Conservation (phyloP, 148 eudicot species). For the Cornus florida region DNA sequence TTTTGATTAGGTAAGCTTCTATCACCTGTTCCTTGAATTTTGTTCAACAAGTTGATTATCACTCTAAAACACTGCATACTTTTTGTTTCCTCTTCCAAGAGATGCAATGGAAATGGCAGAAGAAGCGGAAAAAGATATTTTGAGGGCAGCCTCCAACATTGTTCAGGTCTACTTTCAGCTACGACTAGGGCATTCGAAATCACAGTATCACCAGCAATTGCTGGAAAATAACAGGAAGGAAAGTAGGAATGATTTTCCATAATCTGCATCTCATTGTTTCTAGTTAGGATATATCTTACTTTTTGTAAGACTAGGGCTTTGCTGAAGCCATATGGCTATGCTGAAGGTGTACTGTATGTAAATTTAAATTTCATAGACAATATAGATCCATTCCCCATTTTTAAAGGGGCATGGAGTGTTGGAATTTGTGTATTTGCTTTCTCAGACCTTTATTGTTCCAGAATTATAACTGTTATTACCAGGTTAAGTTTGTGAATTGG, state of each 20-base stretch:
- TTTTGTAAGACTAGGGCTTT: no score
- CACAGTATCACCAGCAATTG: background rate
- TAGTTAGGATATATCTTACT: no score
- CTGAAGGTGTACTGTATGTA: background rate
- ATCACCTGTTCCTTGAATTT: background rate
- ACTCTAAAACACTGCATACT: background rate
- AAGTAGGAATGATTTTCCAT: background rate
- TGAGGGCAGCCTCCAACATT: constrained; percentile 37
- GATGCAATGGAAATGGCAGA: constrained; percentile 73
- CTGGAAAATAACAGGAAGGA: background rate
- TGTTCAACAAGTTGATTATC: background rate
- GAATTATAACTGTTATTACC: no score
- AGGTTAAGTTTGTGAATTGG: no score
- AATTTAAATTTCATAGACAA: background rate
- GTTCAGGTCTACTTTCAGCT: constrained; percentile 64
- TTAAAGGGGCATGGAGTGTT: background rate
- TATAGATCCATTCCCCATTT: background rate
- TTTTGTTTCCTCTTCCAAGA: constrained; percentile 27
- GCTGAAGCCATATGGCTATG: no score
- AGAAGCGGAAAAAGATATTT: constrained; percentile 64
- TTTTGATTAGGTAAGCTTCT: constrained; percentile 54
- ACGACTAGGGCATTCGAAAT: constrained; percentile 29
- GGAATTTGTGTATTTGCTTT: background rate
- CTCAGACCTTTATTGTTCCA: no score
- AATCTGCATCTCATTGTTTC: background rate